These are phyloP conservation scores for Phytophthora pisi DNA, from an alignment of 352 stramenopile genomes.

Conservation along the genomic window DNA sequence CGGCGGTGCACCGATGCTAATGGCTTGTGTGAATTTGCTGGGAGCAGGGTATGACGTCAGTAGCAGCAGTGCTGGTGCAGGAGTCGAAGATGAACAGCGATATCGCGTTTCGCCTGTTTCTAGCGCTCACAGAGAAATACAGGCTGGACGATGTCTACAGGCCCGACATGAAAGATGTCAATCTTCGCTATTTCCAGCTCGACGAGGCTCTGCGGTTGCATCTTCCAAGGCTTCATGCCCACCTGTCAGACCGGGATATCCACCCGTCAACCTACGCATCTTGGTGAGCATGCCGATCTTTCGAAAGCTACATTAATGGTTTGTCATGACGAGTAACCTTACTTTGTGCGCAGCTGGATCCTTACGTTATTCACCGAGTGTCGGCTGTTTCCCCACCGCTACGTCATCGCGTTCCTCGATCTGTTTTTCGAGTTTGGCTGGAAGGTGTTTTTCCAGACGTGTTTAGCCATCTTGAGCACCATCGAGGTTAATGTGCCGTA, in stretches of 20 bases:
- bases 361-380: constrained; percentile 61
- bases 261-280: constrained; percentile 58
- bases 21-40: constrained; percentile 1
- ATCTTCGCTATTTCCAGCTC: constrained; percentile 57
- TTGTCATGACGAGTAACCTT: constrained; percentile 6
- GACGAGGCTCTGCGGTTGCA: constrained; percentile 51
- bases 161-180: constrained; percentile 58
- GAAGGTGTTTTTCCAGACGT: constrained; percentile 55
- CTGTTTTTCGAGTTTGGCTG: constrained; percentile 58
- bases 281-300: constrained; percentile 29
- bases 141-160: constrained; percentile 53
- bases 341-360: constrained; percentile 42
- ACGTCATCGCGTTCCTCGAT: constrained; percentile 48
- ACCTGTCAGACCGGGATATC: constrained; percentile 52
- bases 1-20: background rate
- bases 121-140: constrained; percentile 61
- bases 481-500: constrained; percentile 35
- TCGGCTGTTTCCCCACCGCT: constrained; percentile 43
- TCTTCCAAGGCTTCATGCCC: constrained; percentile 41
- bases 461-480: constrained; percentile 43
- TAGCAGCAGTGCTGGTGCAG: constrained; percentile 46
- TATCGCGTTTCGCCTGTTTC: constrained; percentile 50
- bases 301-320: background rate
- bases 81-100: constrained; percentile 59
- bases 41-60: constrained; percentile 50